Evolutionary conservation across 371 early-diverging fungal genomes (phyloP), one percentile per base, ranked within the genome.

Genomic region (Coemansia linderi): DNA sequence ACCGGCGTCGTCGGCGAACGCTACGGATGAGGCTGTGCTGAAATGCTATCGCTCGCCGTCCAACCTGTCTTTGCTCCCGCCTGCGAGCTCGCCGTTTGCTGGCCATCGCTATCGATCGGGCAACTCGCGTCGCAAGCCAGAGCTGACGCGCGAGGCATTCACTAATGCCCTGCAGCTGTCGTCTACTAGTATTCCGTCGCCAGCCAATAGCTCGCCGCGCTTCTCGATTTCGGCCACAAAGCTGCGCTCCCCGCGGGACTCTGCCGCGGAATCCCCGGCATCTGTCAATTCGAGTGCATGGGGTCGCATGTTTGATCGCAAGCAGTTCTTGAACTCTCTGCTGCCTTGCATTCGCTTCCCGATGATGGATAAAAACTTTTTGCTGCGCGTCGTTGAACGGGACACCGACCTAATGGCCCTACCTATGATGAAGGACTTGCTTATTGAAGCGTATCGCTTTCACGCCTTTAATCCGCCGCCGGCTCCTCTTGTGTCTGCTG

Each of bases 381-480:
- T 87, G 61, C 79, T 82, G 10, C 83, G 82, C 41, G 79, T 74
- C 10, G 84, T 87, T 4, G 87, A 86, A 56, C 78, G 72, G 36
- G 81, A 87, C 62, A 48, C 77, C 0, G 80, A 75, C 33, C 77
- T 86, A 1, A 85, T 87, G 87, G 76, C 75, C 10, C 68, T 83
- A 58, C 83, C 81, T 10, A 74, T 83, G 10, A 85, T 86, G 83
- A 83, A 83, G 59, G 86, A 87, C 66, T 63, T 87, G 85, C 69
- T 87, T 2, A 79, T 84, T 56, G 87, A 87, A 62, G 87, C 87
- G 3, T 87, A 87, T 65, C 71, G 86, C 41, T 82, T 81, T 64
- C 87, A 86, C 24, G 80, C 80, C 4, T 80, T 80, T 37, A 80
- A 80, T 43, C 73, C 73, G 1, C 58, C 66, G 0, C 37, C 24